These are phyloP conservation scores for Ormosia emarginata DNA, from an alignment of 306 rosid genomes.

Conservation along the genomic window DNA sequence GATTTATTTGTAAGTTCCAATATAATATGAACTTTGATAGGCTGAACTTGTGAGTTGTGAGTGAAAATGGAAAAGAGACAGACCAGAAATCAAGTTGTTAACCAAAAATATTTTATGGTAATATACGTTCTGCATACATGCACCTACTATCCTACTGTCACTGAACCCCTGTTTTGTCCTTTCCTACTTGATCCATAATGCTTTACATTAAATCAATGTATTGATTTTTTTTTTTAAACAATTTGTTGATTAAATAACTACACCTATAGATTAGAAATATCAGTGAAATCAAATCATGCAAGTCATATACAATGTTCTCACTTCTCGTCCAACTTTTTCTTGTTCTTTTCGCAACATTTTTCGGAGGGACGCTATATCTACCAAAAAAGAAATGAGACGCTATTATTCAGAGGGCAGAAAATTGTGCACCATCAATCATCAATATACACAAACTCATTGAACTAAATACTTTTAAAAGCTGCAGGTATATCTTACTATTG, in stretches of 20 bases:
- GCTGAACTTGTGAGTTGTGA: background rate
- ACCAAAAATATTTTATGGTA: background rate
- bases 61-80: background rate
- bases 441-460: too few relatives aligned
- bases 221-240: background rate
- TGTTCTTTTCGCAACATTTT: too few relatives aligned
- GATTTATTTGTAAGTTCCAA: background rate
- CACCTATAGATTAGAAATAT: background rate
- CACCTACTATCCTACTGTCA: too few relatives aligned
- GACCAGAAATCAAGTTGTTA: background rate
- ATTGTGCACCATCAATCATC: background rate
- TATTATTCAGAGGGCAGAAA: background rate
- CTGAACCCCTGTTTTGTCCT: background rate
- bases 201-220: background rate
- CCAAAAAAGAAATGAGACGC: too few relatives aligned
- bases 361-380: too few relatives aligned
- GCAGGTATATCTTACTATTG: too few relatives aligned
- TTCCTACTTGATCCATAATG: background rate
- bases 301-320: background rate
- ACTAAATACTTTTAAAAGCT: too few relatives aligned
- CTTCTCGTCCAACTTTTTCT: background rate
- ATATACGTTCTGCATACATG: background rate
- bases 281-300: background rate
- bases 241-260: background rate
- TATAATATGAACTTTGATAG: background rate